Evolutionary conservation across 2,329 filamentous ascomycete species (phyloP), one percentile per base, ranked within the genome.

Genomic region (Hypomyces rosellus): DNA sequence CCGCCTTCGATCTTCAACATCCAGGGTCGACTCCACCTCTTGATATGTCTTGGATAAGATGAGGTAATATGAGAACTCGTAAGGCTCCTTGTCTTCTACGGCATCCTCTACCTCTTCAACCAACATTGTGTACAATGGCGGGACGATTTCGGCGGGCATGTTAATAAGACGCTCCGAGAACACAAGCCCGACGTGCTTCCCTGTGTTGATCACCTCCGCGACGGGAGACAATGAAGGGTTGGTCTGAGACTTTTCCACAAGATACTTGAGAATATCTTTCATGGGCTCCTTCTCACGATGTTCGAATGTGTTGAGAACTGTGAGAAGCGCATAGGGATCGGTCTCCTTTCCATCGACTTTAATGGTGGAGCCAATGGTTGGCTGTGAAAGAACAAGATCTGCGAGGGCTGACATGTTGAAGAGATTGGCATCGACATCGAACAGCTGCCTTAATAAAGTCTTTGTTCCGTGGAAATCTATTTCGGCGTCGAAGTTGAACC

Each of bases 401-500:
- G 90, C 79, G 45, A 99, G 79, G 6, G 81, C 86, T 5, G 90
- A 96, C 58, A 96, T 80, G 69, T 97, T 86, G 73, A 96, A 89
- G 30, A 95, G 76, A 53, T 85, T 79, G 43, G 86, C 80, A 71
- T 99, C 93, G 48, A 88, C 82, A 68, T 97, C 93, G 67, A 99
- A 85, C 39, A 99, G 82, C 69, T 99, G 93, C 53, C 92, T 87
- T 53, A 96, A 71, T 7, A 99, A 82, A 9, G 83, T 86, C 69
- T 96, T 96, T 60, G 95, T 81, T 52, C 93, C 93, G 70, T 97
- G 92, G 69, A 97, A 97, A 69, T 99, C 93, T 61, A 95, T 79
- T 7, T 87, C 82, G 2, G 88, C 78, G 61, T 93, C 86, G 55
- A 92, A 95, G 71, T 96, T 95, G 74, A 97, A 99, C 88, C 90